Percentiles rank a stretch among this genome's conserved stretches.
Evolutionary conservation across 768 basidiomycete genomes (phyloP).

Genomic region (Mycena belliarum): DNA sequence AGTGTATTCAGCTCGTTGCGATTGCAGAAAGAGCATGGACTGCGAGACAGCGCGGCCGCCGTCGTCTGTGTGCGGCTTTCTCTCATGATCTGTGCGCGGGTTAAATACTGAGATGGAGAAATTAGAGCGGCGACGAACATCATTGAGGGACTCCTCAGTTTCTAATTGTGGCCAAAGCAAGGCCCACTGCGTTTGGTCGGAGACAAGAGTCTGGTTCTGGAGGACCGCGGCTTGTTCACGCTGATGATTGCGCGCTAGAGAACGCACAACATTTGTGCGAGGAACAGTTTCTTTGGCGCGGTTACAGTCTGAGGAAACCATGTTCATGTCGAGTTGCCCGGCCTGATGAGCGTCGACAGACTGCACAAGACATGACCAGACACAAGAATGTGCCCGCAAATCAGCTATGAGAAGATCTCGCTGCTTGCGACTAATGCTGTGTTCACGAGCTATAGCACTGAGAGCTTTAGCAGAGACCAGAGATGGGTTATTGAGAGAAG

Average conservation of each 20-base stretch:
- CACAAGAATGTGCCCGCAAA: not conserved
- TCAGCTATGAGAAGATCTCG: not conserved
- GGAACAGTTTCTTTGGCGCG: not conserved
- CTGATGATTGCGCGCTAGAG: not conserved
- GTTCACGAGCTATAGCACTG: not conserved
- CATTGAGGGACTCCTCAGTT: conserved; percentile 1
- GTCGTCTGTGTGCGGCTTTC: conserved; percentile 9
- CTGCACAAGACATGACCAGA: not conserved
- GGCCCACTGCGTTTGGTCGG: not conserved
- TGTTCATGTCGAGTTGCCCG: not conserved
- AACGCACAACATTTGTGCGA: not conserved
- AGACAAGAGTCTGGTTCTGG: not conserved
- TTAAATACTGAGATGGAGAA: not conserved
- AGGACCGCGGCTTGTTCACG: not conserved
- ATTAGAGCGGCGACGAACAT: not conserved
- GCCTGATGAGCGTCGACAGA: not conserved
- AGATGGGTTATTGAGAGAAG: not conserved
- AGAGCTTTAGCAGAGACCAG: not conserved
- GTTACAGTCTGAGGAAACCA: not conserved
- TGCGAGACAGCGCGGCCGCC: not conserved
- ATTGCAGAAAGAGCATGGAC: conserved; percentile 15
- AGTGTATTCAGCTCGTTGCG: not conserved
- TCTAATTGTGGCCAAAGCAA: conserved; percentile 11
- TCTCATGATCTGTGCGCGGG: conserved; percentile 4
- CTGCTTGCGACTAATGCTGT: not conserved